Evolutionary conservation across 192 early-diverging fungal genomes (phyloP).

Genomic region (Podila epicladia): DNA sequence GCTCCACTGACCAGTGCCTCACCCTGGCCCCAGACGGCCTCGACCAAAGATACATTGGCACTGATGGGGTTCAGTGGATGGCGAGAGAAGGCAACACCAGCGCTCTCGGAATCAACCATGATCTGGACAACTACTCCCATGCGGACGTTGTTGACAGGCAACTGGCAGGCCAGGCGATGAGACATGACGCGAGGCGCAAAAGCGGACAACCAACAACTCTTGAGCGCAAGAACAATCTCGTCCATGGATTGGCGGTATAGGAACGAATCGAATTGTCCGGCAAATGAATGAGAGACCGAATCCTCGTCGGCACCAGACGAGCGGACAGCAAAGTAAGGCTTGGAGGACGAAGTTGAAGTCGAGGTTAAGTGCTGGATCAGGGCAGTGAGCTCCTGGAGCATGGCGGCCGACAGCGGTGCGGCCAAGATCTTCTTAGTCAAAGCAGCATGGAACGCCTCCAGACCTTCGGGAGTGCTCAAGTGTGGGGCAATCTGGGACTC

Average conservation of each 20-base stretch:
- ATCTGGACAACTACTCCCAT: slow-evolving; percentile 59
- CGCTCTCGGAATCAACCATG: slow-evolving; percentile 58
- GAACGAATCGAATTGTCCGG: slow-evolving; percentile 65
- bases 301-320: slow-evolving; percentile 63
- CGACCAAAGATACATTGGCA: slow-evolving; percentile 47
- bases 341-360: slow-evolving; percentile 9
- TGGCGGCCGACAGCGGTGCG: slow-evolving; percentile 20
- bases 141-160: slow-evolving; percentile 56
- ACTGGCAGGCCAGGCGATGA: slow-evolving; percentile 53
- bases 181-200: slow-evolving; percentile 63
- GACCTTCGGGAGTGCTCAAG: slow-evolving; percentile 26
- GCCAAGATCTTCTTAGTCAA: slow-evolving; percentile 35
- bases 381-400: slow-evolving; percentile 25
- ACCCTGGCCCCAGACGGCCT: slow-evolving; percentile 59
- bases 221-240: slow-evolving; percentile 49
- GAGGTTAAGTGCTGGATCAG: slow-evolving; percentile 26
- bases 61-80: slow-evolving; percentile 53
- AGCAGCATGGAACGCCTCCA: slow-evolving; percentile 37
- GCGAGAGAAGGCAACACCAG: slow-evolving; percentile 50
- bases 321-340: slow-evolving; percentile 52
- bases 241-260: slow-evolving; percentile 56
- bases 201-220: slow-evolving; percentile 57
- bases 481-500: slow-evolving; percentile 40
- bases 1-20: slow-evolving; percentile 61
- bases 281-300: slow-evolving; percentile 59